These are phyloP conservation scores for Populus ilicifolia DNA, from an alignment of 345 rosid genomes.

Conservation along the genomic window DNA sequence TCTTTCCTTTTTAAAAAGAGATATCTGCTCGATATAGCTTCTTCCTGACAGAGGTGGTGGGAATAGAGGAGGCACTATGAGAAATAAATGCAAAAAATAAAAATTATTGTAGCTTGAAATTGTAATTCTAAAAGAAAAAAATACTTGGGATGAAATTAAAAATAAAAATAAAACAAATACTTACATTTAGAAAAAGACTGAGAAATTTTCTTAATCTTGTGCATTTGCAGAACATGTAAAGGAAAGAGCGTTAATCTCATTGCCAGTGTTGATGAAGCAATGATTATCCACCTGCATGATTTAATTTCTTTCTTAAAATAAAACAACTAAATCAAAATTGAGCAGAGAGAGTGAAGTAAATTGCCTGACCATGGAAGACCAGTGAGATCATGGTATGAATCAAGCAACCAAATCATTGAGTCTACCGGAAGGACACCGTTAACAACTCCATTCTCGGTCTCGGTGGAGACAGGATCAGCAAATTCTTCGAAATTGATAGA, in stretches of 20 bases:
- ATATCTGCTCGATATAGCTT: conserved; percentile 57
- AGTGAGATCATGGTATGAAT: conserved; percentile 63
- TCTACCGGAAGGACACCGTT: conserved; percentile 37
- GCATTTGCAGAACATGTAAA: conserved; percentile 57
- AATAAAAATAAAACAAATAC: neutral
- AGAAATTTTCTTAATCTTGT: conserved; percentile 48
- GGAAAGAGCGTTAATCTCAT: conserved; percentile 67
- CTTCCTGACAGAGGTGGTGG: conserved; percentile 80
- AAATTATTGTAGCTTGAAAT: neutral
- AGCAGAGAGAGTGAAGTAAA: neutral
- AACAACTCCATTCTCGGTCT: conserved; percentile 11
- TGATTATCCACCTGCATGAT: conserved; percentile 69
- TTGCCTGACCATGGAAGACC: conserved; percentile 73
- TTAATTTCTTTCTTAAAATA: no score
- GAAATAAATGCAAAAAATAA: neutral
- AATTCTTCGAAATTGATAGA: conserved; percentile 11
- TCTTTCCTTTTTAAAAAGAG: conserved; percentile 49
- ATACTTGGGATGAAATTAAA: neutral
- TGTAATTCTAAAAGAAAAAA: no score
- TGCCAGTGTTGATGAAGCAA: conserved; percentile 67
- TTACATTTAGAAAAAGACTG: conserved; percentile 68
- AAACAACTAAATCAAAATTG: no score
- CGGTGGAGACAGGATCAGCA: no score
- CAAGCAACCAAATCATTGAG: conserved; percentile 56
- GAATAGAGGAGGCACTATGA: conserved; percentile 79